phyloP scores from a whole-genome alignment of 2,329 filamentous ascomycete genomes.

The Xylaria sp. region DNA sequence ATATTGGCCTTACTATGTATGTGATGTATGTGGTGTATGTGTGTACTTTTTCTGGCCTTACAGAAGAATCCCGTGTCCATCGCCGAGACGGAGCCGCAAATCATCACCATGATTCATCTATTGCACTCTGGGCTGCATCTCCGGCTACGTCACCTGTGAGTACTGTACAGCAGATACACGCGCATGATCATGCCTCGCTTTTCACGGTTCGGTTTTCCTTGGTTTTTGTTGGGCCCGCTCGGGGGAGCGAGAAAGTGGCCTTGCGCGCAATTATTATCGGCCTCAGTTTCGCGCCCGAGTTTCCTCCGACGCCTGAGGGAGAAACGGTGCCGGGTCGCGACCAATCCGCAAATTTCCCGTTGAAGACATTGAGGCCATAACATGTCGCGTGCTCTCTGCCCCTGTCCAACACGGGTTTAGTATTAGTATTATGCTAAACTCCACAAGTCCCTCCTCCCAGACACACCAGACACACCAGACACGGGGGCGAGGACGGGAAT shows the following conservation, averaged over 20 bases:
- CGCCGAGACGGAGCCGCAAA: slow-evolving; percentile 2
- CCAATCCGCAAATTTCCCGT: background rate
- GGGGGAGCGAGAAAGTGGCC: background rate
- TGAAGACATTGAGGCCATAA: background rate
- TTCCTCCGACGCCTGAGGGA: slow-evolving; percentile 7
- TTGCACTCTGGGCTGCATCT: background rate
- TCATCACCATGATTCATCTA: slow-evolving; percentile 18
- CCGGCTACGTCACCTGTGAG: background rate
- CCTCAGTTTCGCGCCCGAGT: slow-evolving; percentile 12
- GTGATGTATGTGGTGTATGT: background rate
- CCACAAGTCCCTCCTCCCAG: background rate
- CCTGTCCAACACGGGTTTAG: background rate
- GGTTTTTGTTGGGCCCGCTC: background rate
- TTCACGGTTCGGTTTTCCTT: background rate
- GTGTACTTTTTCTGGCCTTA: background rate
- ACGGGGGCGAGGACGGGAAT: background rate
- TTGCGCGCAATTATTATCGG: slow-evolving; percentile 1
- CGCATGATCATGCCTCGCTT: background rate
- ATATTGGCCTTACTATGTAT: background rate
- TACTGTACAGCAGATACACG: background rate
- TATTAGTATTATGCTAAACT: background rate
- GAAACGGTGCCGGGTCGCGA: background rate
- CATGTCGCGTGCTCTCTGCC: background rate
- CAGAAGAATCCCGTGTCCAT: slow-evolving; percentile 7
- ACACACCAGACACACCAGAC: too few relatives aligned